Evolutionary conservation across 2,329 filamentous ascomycete species (phyloP).

Genomic region (Sclerotinia sclerotiorum): DNA sequence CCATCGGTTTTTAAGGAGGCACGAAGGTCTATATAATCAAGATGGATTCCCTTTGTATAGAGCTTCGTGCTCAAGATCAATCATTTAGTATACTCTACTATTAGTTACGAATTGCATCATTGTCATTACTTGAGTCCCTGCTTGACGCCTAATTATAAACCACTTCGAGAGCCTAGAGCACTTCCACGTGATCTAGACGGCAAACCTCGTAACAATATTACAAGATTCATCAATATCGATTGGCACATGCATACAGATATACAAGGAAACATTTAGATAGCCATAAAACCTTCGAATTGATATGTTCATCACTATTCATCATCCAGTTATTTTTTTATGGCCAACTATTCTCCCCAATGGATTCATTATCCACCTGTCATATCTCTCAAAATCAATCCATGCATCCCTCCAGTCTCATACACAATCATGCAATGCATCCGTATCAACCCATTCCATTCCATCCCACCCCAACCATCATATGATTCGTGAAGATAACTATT

Average conservation of each 20-base stretch:
- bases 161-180: too few relatives aligned
- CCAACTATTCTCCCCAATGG: constrained; percentile 6
- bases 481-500: constrained; percentile 24
- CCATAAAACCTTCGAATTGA: constrained; percentile 13
- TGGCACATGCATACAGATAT: background rate
- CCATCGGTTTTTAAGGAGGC: too few relatives aligned
- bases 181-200: too few relatives aligned
- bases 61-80: too few relatives aligned
- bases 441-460: constrained; percentile 20
- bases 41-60: too few relatives aligned
- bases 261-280: background rate
- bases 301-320: constrained; percentile 18
- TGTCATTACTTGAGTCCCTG: too few relatives aligned
- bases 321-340: background rate
- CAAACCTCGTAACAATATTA: too few relatives aligned
- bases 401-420: constrained; percentile 13
- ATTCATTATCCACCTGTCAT: constrained; percentile 10
- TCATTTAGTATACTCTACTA: too few relatives aligned
- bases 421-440: constrained; percentile 21
- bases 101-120: too few relatives aligned
- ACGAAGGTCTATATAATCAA: too few relatives aligned
- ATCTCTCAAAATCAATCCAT: constrained; percentile 18
- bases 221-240: too few relatives aligned
- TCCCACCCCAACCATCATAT: constrained; percentile 21
- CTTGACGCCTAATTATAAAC: too few relatives aligned